These are phyloP conservation scores for Cicer cuneatum DNA, from an alignment of 306 rosid genomes.

Conservation along the genomic window DNA sequence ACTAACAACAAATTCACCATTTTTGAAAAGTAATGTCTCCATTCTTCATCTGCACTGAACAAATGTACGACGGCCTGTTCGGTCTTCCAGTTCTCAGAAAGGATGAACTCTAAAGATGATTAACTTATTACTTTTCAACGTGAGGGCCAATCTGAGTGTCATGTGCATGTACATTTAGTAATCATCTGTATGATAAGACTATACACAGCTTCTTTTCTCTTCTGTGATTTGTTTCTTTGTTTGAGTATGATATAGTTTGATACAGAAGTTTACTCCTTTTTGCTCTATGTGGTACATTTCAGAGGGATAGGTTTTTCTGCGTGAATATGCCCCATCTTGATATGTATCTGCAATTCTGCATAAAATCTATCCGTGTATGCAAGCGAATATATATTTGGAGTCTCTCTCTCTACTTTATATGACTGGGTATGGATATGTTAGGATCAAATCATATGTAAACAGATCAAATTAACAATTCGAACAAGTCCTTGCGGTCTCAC, in stretches of 20 bases:
- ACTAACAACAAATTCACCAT: background rate
- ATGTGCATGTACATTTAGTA: conserved; percentile 21
- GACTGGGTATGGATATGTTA: background rate
- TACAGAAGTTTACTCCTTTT: conserved; percentile 21
- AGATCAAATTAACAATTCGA: conserved; percentile 2
- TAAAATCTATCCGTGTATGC: background rate
- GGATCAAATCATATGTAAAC: conserved; percentile 32
- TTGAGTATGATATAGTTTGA: conserved; percentile 18
- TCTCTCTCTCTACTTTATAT: conserved; percentile 22
- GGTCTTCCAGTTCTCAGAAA: conserved; percentile 18
- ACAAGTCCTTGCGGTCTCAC: conserved; percentile 40
- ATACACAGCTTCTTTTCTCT: background rate
- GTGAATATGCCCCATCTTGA: background rate
- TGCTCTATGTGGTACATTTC: conserved; percentile 1
- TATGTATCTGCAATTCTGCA: background rate
- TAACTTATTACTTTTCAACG: conserved; percentile 23
- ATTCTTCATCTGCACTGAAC: conserved; percentile 26
- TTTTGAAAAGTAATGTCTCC: conserved; percentile 25
- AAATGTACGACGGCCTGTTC: conserved; percentile 13
- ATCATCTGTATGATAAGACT: conserved; percentile 3
- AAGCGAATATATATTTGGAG: conserved; percentile 15
- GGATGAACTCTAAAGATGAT: conserved; percentile 31
- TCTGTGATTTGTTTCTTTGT: conserved; percentile 22
- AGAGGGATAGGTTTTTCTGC: conserved; percentile 19
- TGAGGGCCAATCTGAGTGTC: background rate